These are phyloP conservation scores for Aspergillus luchuensis DNA, from an alignment of 2,329 filamentous ascomycete species.

Conservation along the genomic window DNA sequence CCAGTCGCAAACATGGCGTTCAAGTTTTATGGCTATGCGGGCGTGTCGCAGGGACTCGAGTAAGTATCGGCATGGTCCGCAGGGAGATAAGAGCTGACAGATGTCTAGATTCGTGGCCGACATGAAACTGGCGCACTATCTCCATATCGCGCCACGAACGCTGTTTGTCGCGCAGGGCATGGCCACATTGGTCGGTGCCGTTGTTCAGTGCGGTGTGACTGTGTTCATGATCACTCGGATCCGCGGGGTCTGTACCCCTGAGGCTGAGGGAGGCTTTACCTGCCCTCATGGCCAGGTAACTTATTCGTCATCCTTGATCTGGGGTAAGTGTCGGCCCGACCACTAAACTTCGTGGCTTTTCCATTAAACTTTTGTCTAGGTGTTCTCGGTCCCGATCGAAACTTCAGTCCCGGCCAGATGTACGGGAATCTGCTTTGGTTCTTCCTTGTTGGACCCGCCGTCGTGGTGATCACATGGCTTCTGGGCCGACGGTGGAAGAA, in stretches of 20 bases:
- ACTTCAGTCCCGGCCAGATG: conserved; percentile 64
- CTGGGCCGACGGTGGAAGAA: conserved; percentile 62
- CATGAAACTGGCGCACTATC: conserved; percentile 62
- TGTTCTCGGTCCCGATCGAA: conserved; percentile 67
- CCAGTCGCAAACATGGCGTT: conserved; percentile 62
- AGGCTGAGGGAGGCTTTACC: conserved; percentile 61
- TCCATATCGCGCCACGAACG: conserved; percentile 50
- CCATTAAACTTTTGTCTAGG: conserved; percentile 24
- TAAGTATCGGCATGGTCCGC: conserved; percentile 20
- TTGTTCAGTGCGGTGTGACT: conserved; percentile 54
- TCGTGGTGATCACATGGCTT: conserved; percentile 62
- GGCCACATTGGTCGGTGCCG: conserved; percentile 52
- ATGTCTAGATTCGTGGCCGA: conserved; percentile 62
- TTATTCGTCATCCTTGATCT: conserved; percentile 70
- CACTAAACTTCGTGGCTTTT: neutral
- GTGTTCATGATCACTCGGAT: conserved; percentile 54
- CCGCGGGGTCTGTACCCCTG: conserved; percentile 53
- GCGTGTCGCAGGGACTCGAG: conserved; percentile 63
- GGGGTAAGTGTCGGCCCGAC: conserved; percentile 51
- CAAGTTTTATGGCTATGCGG: conserved; percentile 71
- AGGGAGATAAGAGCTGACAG: neutral
- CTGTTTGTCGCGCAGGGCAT: conserved; percentile 56
- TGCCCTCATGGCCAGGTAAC: conserved; percentile 61
- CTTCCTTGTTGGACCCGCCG: conserved; percentile 66
- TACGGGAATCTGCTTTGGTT: conserved; percentile 70